Percentiles rank a stretch among this genome's conserved stretches.
Conservation (phyloP, 1,284 basidiomycete species). For the Apiotrichum laibachii region DNA sequence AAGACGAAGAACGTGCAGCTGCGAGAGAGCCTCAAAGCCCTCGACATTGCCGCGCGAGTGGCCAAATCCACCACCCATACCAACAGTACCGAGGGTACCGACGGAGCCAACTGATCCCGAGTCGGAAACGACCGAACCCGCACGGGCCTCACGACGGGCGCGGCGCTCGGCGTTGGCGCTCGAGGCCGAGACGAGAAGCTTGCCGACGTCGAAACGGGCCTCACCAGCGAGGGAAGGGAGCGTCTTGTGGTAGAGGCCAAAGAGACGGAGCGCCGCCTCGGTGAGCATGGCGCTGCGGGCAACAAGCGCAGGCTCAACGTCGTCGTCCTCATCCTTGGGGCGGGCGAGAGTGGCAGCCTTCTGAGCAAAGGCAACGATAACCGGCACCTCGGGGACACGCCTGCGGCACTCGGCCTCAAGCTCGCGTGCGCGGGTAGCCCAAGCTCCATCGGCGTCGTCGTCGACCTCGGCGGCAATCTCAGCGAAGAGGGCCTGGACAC, state of each 20-base stretch:
- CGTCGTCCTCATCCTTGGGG: slow-evolving; percentile 45
- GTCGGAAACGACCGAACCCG: slow-evolving; percentile 47
- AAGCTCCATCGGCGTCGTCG: slow-evolving; percentile 60
- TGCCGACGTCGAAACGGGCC: slow-evolving; percentile 79
- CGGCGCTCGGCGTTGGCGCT: slow-evolving; percentile 46
- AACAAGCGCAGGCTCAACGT: slow-evolving; percentile 40
- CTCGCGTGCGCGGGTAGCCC: slow-evolving; percentile 63
- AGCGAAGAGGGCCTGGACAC: slow-evolving; percentile 58
- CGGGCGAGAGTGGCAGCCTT: slow-evolving; percentile 50
- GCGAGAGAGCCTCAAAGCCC: slow-evolving; percentile 62
- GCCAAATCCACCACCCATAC: slow-evolving; percentile 53
- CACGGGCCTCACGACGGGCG: slow-evolving; percentile 40
- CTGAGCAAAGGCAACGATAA: slow-evolving; percentile 73
- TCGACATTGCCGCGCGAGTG: slow-evolving; percentile 50
- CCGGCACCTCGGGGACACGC: slow-evolving; percentile 77
- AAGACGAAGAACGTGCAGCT: slow-evolving; percentile 74
- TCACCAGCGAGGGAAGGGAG: slow-evolving; percentile 72
- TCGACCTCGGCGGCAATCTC: slow-evolving; percentile 60
- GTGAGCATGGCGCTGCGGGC: slow-evolving; percentile 60
- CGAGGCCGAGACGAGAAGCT: slow-evolving; percentile 63
- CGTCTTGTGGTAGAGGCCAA: slow-evolving; percentile 78
- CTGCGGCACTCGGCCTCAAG: slow-evolving; percentile 71
- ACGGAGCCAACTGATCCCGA: slow-evolving; percentile 46
- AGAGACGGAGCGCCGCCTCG: slow-evolving; percentile 72
- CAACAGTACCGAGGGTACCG: slow-evolving; percentile 47